Evolutionary conservation across 1,139 yeast species (phyloP), one percentile per base, ranked within the genome.

Genomic region (Zygosaccharomyces sapae): DNA sequence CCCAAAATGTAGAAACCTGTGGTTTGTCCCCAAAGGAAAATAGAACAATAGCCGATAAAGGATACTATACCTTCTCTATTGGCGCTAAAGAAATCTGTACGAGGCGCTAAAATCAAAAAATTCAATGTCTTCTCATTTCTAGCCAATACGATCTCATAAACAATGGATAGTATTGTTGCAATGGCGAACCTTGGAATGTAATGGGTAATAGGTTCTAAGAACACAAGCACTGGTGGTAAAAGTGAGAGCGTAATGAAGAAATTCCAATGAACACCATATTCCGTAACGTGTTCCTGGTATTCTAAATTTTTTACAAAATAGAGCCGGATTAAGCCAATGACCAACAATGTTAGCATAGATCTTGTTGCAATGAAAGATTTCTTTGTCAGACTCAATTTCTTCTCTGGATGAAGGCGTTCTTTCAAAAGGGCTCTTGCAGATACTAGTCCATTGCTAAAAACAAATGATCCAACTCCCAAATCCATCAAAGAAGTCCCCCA

Each of bases 401-500:
- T 59, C 6, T 62, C 60, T 1, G 53, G 49, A 6, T 62, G 53
- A 48, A 70, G 65, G 29, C 67, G 59, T 27, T 71, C 71, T 38
- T 77, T 72, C 16, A 88, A 67, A 1, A 77, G 61, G 1, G 77
- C 62, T 46, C 96, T 74, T 0, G 95, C 77, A 40, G 90, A 83
- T 1, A 88, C 96, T 35, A 92, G 66, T 0, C 98, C 98, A 88
- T 88, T 86, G 24, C 96, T 86, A 63, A 90, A 94, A 7, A 92
- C 98, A 72, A 94, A 92, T n/a, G 97, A 89, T 1, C 98, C 98
- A 20, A 92, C 98, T 2, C 98, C 98, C 43, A 92, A 71, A 65
- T 92, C 98, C 98, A 92, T 92, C 51, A 92, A 65, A 3, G 97
- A 90, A 0, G 97, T 90, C 0, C 98, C 98, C 97, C 97, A 92